phyloP scores from a whole-genome alignment of 768 basidiomycete genomes.

The Suillus americanus region DNA sequence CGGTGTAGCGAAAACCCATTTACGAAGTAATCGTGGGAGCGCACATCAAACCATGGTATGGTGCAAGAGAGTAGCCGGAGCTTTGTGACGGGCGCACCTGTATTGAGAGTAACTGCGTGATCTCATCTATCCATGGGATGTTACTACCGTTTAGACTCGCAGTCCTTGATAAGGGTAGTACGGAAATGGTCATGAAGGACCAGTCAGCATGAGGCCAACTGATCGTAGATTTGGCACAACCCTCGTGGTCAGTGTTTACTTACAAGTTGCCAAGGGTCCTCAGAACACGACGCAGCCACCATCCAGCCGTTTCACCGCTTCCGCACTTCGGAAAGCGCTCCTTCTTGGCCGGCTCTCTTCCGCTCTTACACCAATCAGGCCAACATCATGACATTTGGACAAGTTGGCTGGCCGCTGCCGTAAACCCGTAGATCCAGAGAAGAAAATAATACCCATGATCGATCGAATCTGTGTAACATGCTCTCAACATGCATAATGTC shows the following conservation, averaged over 20 bases:
- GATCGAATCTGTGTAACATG: conserved; percentile 4
- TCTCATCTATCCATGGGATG: conserved; percentile 13
- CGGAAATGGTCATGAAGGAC: conserved; percentile 26
- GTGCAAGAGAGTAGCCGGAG: conserved; percentile 15
- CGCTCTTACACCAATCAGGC: conserved; percentile 9
- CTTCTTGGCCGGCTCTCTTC: conserved; percentile 10
- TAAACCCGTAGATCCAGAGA: conserved; percentile 1
- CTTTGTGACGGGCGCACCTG: conserved; percentile 26
- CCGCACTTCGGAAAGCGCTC: conserved; percentile 1
- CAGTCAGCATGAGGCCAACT: conserved; percentile 29
- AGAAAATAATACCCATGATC: conserved; percentile 4
- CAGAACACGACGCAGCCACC: conserved; percentile 16
- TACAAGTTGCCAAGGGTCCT: conserved; percentile 16
- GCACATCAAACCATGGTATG: conserved; percentile 11
- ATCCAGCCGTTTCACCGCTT: conserved; percentile 4
- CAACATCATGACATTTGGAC: conserved; percentile 3
- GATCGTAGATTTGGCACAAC: conserved; percentile 16
- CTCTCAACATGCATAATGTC: not conserved
- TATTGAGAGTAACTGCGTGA: conserved; percentile 25
- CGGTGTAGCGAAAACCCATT: conserved; percentile 28
- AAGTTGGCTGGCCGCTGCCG: not conserved
- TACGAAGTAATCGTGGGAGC: conserved; percentile 36
- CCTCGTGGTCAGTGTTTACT: conserved; percentile 24
- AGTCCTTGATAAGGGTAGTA: conserved; percentile 23
- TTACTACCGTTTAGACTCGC: conserved; percentile 27